Evolutionary conservation across 1,284 basidiomycete genomes (phyloP).

Genomic region (Rhodotorula sp.): DNA sequence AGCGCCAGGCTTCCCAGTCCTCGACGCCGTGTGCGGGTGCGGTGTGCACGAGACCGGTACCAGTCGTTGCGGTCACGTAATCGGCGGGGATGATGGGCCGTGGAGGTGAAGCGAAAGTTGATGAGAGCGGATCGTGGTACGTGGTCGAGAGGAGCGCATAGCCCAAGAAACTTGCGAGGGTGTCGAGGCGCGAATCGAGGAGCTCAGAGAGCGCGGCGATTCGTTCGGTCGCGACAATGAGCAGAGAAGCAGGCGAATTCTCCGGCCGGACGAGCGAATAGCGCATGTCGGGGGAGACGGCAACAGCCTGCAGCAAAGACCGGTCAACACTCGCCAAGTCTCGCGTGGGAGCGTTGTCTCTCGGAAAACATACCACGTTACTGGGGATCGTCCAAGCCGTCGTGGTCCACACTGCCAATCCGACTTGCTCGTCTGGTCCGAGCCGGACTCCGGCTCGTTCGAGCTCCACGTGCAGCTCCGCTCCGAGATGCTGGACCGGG

Average conservation of each 20-base stretch:
- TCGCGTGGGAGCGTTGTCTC: neutral
- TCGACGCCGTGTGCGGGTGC: constrained; percentile 94
- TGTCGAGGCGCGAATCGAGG: constrained; percentile 6
- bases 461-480: constrained; percentile 13
- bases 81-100: constrained; percentile 52
- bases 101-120: constrained; percentile 55
- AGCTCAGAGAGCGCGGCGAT: constrained; percentile 55
- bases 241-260: constrained; percentile 50
- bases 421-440: constrained; percentile 49
- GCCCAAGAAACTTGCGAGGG: constrained; percentile 45
- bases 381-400: constrained; percentile 96
- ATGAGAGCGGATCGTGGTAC: constrained; percentile 68
- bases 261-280: constrained; percentile 64
- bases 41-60: constrained; percentile 95
- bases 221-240: constrained; percentile 72
- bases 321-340: neutral
- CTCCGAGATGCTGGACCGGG: constrained; percentile 51
- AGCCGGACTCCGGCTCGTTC: constrained; percentile 21
- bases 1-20: constrained; percentile 75
- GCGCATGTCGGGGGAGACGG: constrained; percentile 68
- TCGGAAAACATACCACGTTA: constrained; percentile 69
- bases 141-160: constrained; percentile 62
- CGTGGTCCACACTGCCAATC: constrained; percentile 93
- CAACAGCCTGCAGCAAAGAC: constrained; percentile 65
- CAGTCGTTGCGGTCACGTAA: constrained; percentile 82